phyloP scores from a whole-genome alignment of 192 early-diverging fungal genomes.

The Umbelopsis ramanniana region DNA sequence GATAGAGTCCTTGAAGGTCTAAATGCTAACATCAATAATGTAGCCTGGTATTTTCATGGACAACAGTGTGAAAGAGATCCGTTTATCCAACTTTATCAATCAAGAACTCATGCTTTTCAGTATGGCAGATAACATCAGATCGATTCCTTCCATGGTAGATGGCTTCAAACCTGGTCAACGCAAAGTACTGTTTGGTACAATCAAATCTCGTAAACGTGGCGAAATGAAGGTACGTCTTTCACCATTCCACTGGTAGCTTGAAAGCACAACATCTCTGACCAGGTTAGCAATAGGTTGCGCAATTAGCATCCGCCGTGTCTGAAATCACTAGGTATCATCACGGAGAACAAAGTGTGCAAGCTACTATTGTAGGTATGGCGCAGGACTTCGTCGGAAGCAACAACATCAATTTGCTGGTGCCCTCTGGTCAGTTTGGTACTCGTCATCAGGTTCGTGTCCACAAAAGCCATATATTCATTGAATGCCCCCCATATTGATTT shows the following conservation, averaged over 20 bases:
- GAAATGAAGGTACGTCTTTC: conserved; percentile 75
- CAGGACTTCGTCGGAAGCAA: conserved; percentile 96
- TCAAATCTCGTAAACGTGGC: conserved; percentile 78
- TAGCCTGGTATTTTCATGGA: conserved; percentile 92
- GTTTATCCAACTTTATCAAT: conserved; percentile 92
- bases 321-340: conserved; percentile 95
- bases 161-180: conserved; percentile 97
- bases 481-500: neutral
- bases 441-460: conserved; percentile 58
- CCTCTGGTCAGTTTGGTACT: conserved; percentile 92
- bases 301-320: conserved; percentile 87
- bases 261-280: neutral
- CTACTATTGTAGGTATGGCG: conserved; percentile 92
- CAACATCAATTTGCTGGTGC: conserved; percentile 86
- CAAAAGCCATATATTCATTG: too few species aligned
- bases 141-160: conserved; percentile 93
- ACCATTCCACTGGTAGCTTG: neutral
- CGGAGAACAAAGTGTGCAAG: conserved; percentile 81
- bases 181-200: conserved; percentile 88
- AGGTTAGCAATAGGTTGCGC: conserved; percentile 57
- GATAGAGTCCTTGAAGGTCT: neutral
- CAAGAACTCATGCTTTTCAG: conserved; percentile 93
- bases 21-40: neutral
- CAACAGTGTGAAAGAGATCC: conserved; percentile 74
- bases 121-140: conserved; percentile 92